These are phyloP conservation scores for Zygnema cylindricum DNA, from an alignment of 139 green algal genomes.

Conservation along the genomic window DNA sequence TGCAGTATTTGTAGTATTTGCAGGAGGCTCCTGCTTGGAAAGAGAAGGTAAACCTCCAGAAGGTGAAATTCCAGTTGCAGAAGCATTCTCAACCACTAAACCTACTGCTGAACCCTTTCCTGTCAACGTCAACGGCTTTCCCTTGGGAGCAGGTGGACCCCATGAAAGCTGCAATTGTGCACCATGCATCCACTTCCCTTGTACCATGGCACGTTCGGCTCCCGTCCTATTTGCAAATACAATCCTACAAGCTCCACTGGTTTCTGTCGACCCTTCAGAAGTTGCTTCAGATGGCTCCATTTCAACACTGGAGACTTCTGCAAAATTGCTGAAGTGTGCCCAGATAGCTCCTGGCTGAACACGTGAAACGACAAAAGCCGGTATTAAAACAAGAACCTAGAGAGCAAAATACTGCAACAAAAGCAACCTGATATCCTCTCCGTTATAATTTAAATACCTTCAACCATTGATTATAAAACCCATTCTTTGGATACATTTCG, in stretches of 20 bases:
- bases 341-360: conserved; percentile 29
- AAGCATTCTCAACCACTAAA: too few relatives aligned
- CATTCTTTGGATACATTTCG: too few relatives aligned
- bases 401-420: not conserved
- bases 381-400: not conserved
- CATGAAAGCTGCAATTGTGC: conserved; percentile 38
- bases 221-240: conserved; percentile 20
- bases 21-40: not conserved
- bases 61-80: too few relatives aligned
- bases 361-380: too few relatives aligned
- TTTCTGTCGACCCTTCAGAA: too few relatives aligned
- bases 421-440: not conserved
- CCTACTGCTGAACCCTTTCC: too few relatives aligned
- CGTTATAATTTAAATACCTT: not conserved
- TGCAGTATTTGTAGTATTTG: too few relatives aligned
- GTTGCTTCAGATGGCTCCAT: conserved; percentile 7
- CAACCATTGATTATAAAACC: not conserved
- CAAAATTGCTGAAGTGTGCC: conserved; percentile 44
- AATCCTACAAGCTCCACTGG: not conserved
- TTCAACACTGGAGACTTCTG: conserved; percentile 41
- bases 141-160: conserved; percentile 17
- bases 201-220: conserved; percentile 37
- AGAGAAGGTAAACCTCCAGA: too few relatives aligned
- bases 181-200: conserved; percentile 30
- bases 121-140: too few relatives aligned